phyloP scores from a whole-genome alignment of 345 rosid genomes.

The Eucalyptus erythrocorys region DNA sequence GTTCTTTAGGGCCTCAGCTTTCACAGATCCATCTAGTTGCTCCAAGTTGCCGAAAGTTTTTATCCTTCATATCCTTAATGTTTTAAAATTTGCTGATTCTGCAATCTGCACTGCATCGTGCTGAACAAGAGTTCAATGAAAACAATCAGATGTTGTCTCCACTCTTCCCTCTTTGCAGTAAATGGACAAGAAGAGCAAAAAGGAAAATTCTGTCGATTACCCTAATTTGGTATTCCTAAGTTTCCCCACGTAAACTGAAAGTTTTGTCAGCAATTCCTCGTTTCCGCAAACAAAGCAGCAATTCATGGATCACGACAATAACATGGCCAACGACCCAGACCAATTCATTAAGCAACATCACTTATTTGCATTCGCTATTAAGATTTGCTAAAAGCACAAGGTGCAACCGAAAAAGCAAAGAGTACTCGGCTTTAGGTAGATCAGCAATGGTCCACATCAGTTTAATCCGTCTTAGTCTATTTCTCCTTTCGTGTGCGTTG shows the following conservation, averaged over 20 bases:
- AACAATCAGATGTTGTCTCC: neutral
- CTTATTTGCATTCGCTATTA: neutral
- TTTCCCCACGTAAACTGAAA: neutral
- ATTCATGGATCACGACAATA: neutral
- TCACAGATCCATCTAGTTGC: neutral
- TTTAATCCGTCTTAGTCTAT: neutral
- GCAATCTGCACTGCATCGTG: neutral
- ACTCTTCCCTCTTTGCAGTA: neutral
- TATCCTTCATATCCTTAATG: neutral
- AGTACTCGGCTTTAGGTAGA: neutral
- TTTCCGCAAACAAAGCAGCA: neutral
- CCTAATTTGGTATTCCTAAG: neutral
- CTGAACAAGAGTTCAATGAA: neutral
- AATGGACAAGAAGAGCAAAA: neutral
- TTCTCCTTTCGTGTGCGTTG: neutral
- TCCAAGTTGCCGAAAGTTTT: neutral
- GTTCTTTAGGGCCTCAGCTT: neutral
- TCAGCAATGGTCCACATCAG: neutral
- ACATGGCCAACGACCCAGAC: neutral
- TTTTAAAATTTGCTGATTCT: neutral
- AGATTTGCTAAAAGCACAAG: neutral
- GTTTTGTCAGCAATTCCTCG: neutral
- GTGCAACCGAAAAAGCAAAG: neutral
- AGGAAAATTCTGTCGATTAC: neutral
- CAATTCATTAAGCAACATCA: neutral